A percentile compares a stretch with the other conserved stretches of the same genome.
phyloP scores from a whole-genome alignment of 306 rosid genomes.

The Trifolium subterraneum region DNA sequence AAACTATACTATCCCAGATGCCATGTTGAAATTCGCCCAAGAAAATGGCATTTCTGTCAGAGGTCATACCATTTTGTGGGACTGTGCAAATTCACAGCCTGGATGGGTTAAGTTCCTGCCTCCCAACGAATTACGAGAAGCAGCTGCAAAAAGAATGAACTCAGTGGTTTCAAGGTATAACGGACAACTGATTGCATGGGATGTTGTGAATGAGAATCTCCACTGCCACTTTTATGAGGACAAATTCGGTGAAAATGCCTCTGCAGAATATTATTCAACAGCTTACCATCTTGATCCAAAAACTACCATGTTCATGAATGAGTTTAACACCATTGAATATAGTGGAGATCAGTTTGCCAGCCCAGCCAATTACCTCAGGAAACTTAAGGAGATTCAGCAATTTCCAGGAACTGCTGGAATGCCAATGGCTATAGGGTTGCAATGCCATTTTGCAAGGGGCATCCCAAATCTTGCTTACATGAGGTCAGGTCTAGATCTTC shows the following conservation, averaged over 20 bases:
- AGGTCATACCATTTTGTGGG: slow-evolving; percentile 83
- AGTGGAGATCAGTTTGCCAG: slow-evolving; percentile 43
- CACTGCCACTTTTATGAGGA: slow-evolving; percentile 71
- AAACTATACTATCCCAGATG: slow-evolving; percentile 69
- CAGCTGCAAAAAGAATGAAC: slow-evolving; percentile 52
- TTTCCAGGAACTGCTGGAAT: slow-evolving; percentile 55
- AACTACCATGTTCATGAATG: slow-evolving; percentile 68
- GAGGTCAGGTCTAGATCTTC: slow-evolving; percentile 63
- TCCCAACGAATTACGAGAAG: slow-evolving; percentile 48
- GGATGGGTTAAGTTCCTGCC: slow-evolving; percentile 64
- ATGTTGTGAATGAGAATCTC: slow-evolving; percentile 75
- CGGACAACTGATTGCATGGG: slow-evolving; percentile 80
- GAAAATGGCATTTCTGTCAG: slow-evolving; percentile 58
- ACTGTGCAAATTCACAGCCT: slow-evolving; percentile 48
- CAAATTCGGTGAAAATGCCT: slow-evolving; percentile 59
- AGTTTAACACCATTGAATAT: slow-evolving; percentile 63
- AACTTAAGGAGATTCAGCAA: slow-evolving; percentile 52
- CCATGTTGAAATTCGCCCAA: slow-evolving; percentile 61
- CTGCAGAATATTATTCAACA: slow-evolving; percentile 47
- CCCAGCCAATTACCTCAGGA: slow-evolving; percentile 52
- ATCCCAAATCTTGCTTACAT: slow-evolving; percentile 71
- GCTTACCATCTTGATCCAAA: slow-evolving; percentile 68
- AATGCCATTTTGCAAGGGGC: slow-evolving; percentile 59
- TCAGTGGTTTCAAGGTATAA: slow-evolving; percentile 72
- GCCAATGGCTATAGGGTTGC: slow-evolving; percentile 62